Percentiles rank a stretch among this genome's conserved stretches.
phyloP scores from a whole-genome alignment of 805 yeast species.

The Yamadazyma akitaensis region DNA sequence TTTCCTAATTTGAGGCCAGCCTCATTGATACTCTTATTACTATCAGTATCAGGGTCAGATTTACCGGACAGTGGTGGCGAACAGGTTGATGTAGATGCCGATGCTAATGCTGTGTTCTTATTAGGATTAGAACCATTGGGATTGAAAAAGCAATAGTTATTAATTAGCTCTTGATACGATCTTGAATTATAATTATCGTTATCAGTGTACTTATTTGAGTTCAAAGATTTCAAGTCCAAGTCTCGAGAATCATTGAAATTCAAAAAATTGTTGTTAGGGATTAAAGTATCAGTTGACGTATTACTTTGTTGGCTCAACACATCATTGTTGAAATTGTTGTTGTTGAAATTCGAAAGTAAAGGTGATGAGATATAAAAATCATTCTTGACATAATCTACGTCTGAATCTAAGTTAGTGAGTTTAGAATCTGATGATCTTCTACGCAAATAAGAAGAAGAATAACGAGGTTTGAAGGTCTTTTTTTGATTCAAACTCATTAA shows the following conservation, averaged over 20 bases:
- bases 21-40: neutral
- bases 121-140: neutral
- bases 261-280: constrained; percentile 7
- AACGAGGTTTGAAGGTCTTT: constrained; percentile 27
- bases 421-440: constrained; percentile 29
- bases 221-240: constrained; percentile 8
- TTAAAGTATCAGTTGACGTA: constrained; percentile 9
- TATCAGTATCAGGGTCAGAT: neutral
- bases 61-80: neutral
- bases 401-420: constrained; percentile 6
- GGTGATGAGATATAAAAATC: constrained; percentile 38
- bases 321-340: neutral
- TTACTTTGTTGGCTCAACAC: neutral
- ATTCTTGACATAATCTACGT: constrained; percentile 31
- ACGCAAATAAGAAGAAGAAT: constrained; percentile 36
- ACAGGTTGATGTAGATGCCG: neutral
- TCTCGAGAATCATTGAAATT: constrained; percentile 1
- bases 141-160: constrained; percentile 57
- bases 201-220: constrained; percentile 5
- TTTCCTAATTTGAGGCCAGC: constrained; percentile 1
- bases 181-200: constrained; percentile 28
- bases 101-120: neutral
- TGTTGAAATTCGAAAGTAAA: constrained; percentile 21
- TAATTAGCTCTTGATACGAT: constrained; percentile 54
- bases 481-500: constrained; percentile 1